Percentiles rank a stretch among this genome's conserved stretches.
Evolutionary conservation across 2,329 filamentous ascomycete species (phyloP).

Genomic region (Xylaria multiplex): DNA sequence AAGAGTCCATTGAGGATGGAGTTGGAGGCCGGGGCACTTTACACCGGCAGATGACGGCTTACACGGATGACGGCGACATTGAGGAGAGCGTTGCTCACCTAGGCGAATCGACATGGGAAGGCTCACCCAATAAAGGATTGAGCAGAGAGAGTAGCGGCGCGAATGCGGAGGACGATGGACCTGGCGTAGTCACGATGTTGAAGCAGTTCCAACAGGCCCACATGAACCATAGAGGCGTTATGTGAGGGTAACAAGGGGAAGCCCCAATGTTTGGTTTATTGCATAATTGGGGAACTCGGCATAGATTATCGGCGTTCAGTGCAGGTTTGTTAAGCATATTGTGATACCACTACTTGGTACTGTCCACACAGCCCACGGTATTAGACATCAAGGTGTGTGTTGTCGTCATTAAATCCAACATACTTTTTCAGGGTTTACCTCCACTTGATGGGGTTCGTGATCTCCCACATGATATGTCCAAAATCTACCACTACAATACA

Average conservation of each 20-base stretch:
- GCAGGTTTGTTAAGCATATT: constrained; percentile 26
- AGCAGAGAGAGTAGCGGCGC: constrained; percentile 63
- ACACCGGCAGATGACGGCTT: constrained; percentile 53
- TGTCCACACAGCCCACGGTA: neutral
- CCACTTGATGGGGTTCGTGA: neutral
- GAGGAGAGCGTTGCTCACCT: constrained; percentile 62
- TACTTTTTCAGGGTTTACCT: neutral
- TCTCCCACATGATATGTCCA: neutral
- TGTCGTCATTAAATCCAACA: constrained; percentile 13
- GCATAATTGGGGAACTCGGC: constrained; percentile 17
- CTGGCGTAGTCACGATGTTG: constrained; percentile 67
- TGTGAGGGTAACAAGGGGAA: constrained; percentile 19
- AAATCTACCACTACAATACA: neutral
- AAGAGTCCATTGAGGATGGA: constrained; percentile 63
- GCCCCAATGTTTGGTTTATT: neutral
- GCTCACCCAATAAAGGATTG: constrained; percentile 61
- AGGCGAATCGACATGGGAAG: constrained; percentile 70
- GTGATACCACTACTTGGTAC: constrained; percentile 28
- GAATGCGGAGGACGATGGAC: constrained; percentile 59
- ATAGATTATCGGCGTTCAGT: constrained; percentile 18
- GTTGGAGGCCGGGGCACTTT: constrained; percentile 52
- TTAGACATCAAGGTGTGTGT: constrained; percentile 2
- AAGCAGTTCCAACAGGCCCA: constrained; percentile 69
- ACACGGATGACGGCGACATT: constrained; percentile 69
- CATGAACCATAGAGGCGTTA: constrained; percentile 59